Conservation (phyloP, 257 asterid genomes). For the Solanum clarkiae region DNA sequence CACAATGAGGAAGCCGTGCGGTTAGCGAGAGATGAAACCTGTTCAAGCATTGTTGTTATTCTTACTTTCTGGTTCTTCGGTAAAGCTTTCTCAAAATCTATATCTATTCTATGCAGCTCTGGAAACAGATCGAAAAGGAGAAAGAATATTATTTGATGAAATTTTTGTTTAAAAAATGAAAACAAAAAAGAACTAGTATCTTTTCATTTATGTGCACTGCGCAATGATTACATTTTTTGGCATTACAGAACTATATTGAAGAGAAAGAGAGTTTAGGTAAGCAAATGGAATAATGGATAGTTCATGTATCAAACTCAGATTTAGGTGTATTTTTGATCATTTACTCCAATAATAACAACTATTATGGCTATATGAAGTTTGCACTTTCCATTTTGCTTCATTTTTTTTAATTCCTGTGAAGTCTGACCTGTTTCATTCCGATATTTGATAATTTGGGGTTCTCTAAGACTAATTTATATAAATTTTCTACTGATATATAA, state of each 20-base stretch:
- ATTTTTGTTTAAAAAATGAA: neutral
- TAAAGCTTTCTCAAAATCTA: slow-evolving; percentile 3
- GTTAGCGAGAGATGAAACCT: slow-evolving; percentile 24
- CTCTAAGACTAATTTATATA: neutral
- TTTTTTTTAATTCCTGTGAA: neutral
- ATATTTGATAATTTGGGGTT: neutral
- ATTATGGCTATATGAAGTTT: neutral
- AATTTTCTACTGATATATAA: neutral
- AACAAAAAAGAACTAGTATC: neutral
- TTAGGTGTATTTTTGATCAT: no score
- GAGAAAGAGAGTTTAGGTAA: neutral
- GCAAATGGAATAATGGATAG: no score
- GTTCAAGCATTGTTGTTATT: slow-evolving; percentile 46
- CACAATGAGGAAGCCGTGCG: slow-evolving; percentile 7
- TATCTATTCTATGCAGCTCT: neutral
- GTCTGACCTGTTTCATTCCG: neutral
- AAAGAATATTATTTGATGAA: neutral
- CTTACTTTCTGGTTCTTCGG: slow-evolving; percentile 54
- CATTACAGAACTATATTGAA: neutral
- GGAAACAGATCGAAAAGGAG: neutral
- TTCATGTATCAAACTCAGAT: neutral
- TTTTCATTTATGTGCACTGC: neutral
- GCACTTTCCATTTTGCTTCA: neutral
- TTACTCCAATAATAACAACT: no score
- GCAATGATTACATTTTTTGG: neutral